A percentile compares a stretch with the other conserved stretches of the same genome.
These are phyloP conservation scores for Exophiala calicioides DNA, from an alignment of 2,329 filamentous ascomycete species.

Conservation along the genomic window DNA sequence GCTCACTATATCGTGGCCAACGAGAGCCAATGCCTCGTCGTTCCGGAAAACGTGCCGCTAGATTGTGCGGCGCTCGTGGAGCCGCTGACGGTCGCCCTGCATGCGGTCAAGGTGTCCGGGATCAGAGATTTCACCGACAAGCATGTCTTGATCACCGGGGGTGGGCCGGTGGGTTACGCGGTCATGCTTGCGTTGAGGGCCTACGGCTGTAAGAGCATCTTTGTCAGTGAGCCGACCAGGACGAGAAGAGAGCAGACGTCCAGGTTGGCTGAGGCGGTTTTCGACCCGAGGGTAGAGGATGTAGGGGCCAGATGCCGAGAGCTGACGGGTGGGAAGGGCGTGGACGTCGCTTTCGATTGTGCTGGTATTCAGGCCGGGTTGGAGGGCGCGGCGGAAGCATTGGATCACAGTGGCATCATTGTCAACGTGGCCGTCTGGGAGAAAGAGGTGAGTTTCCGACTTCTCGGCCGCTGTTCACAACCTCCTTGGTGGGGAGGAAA, in stretches of 20 bases:
- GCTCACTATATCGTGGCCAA: not conserved
- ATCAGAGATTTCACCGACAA: not conserved
- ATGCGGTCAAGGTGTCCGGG: slow-evolving; percentile 29
- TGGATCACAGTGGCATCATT: slow-evolving; percentile 34
- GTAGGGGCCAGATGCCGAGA: slow-evolving; percentile 33
- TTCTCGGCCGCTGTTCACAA: not conserved
- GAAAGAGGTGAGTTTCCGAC: slow-evolving; percentile 30
- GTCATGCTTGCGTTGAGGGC: slow-evolving; percentile 7
- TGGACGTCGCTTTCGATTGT: slow-evolving; percentile 38
- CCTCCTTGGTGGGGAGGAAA: too few species aligned
- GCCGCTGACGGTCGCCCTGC: slow-evolving; percentile 13
- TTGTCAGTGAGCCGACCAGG: slow-evolving; percentile 14
- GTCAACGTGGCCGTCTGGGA: slow-evolving; percentile 39
- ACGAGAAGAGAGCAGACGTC: slow-evolving; percentile 3
- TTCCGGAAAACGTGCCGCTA: slow-evolving; percentile 13
- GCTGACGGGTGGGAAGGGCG: slow-evolving; percentile 34
- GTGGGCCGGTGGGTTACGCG: slow-evolving; percentile 16
- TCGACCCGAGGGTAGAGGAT: slow-evolving; percentile 8
- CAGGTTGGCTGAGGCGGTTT: slow-evolving; percentile 1
- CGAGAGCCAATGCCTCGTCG: slow-evolving; percentile 38
- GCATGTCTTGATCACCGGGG: slow-evolving; percentile 12
- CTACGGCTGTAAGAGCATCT: slow-evolving; percentile 1
- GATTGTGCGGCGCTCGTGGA: slow-evolving; percentile 14
- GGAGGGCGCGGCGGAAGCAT: slow-evolving; percentile 35
- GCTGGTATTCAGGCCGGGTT: slow-evolving; percentile 36